Conservation (phyloP, 73 alveolate genomes). For the Uronychia setigera region DNA sequence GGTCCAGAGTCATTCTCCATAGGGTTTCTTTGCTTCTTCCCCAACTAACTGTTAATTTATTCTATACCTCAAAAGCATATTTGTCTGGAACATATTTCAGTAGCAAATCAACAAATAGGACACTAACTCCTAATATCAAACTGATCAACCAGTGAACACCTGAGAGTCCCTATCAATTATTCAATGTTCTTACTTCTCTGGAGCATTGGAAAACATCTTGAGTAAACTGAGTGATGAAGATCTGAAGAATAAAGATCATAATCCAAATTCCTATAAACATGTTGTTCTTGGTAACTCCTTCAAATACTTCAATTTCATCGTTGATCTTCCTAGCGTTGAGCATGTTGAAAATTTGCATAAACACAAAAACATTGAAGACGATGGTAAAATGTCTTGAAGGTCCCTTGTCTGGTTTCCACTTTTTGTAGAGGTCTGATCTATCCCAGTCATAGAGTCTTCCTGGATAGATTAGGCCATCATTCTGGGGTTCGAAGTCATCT, state of each 20-base stretch:
- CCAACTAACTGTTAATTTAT: neutral
- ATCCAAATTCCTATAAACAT: slow-evolving; percentile 31
- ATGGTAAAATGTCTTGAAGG: slow-evolving; percentile 67
- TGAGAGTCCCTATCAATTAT: slow-evolving; percentile 2
- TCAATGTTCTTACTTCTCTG: slow-evolving; percentile 2
- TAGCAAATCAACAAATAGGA: slow-evolving; percentile 31
- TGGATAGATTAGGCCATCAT: slow-evolving; percentile 2
- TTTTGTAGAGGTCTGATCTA: slow-evolving; percentile 39
- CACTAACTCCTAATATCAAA: slow-evolving; percentile 27
- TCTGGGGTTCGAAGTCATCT: slow-evolving; percentile 3
- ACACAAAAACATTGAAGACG: slow-evolving; percentile 77
- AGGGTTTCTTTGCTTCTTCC: slow-evolving; percentile 6
- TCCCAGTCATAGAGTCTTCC: slow-evolving; percentile 40
- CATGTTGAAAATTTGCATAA: slow-evolving; percentile 78
- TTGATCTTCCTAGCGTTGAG: slow-evolving; percentile 75
- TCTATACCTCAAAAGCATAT: slow-evolving; percentile 11
- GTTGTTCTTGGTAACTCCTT: slow-evolving; percentile 66
- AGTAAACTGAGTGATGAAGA: slow-evolving; percentile 59
- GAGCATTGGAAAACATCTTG: slow-evolving; percentile 27
- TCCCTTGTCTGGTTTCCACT: slow-evolving; percentile 50
- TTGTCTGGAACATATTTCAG: slow-evolving; percentile 30
- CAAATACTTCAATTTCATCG: slow-evolving; percentile 72
- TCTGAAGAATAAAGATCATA: slow-evolving; percentile 22
- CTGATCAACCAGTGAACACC: slow-evolving; percentile 33
- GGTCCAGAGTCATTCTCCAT: neutral